These are phyloP conservation scores for Vigna unguiculata DNA, from an alignment of 306 rosid genomes.

Conservation along the genomic window DNA sequence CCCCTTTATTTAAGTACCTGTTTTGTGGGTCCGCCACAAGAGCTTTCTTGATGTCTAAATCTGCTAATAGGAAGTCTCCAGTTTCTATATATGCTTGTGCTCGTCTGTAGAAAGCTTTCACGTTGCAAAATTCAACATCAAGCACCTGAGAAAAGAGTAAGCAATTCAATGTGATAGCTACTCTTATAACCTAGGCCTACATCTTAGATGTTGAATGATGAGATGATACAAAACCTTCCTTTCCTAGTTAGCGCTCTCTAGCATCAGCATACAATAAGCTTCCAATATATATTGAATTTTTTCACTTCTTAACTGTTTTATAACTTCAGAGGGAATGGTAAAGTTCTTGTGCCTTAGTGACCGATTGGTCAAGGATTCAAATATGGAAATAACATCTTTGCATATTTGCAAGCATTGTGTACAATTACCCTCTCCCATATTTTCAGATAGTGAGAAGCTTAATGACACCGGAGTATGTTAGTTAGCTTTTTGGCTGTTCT, in stretches of 20 bases:
- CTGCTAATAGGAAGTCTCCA: constrained; percentile 62
- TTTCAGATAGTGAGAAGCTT: too few species aligned
- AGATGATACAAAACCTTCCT: not conserved
- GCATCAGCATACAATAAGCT: constrained; percentile 10
- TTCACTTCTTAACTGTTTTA: constrained; percentile 5
- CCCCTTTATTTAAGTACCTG: constrained; percentile 46
- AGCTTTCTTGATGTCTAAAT: constrained; percentile 71
- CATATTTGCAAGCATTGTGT: too few species aligned
- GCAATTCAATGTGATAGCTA: constrained; percentile 18
- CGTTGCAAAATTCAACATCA: constrained; percentile 61
- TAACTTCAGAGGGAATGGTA: too few species aligned
- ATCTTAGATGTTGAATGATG: not conserved
- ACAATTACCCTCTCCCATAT: too few species aligned
- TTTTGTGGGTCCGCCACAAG: constrained; percentile 72
- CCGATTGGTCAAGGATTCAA: too few species aligned
- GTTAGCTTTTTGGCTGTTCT: too few species aligned
- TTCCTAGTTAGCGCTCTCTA: not conserved
- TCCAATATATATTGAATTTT: not conserved
- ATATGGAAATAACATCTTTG: too few species aligned
- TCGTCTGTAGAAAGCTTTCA: constrained; percentile 76
- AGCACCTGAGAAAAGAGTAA: constrained; percentile 59
- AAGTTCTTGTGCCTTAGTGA: too few species aligned
- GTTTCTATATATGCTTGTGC: constrained; percentile 68
- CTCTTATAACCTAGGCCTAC: not conserved
- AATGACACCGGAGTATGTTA: too few species aligned